phyloP scores from a whole-genome alignment of 1,139 yeast genomes.

The Eremothecium gossypii region DNA sequence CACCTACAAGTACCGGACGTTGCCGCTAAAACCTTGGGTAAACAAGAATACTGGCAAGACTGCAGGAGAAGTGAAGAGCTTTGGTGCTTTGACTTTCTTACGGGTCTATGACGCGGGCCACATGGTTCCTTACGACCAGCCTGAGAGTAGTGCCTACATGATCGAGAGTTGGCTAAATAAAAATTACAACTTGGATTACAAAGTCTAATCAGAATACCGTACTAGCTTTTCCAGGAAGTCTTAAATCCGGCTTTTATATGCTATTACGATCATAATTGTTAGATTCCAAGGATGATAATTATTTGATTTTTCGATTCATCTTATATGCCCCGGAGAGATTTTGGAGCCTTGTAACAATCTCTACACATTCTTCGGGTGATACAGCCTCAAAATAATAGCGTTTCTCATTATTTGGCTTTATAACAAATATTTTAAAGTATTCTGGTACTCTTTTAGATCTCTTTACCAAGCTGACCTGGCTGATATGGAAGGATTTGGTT shows the following conservation, averaged over 20 bases:
- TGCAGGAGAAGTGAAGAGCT: constrained; percentile 46
- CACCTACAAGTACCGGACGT: constrained; percentile 34
- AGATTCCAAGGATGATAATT: too few relatives aligned
- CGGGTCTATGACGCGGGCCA: constrained; percentile 57
- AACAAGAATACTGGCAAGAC: constrained; percentile 32
- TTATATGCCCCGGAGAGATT: constrained; percentile 45
- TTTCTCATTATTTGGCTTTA: constrained; percentile 56
- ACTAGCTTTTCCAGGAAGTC: too few relatives aligned
- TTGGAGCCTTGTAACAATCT: constrained; percentile 60
- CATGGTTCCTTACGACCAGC: constrained; percentile 72
- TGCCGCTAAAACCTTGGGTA: constrained; percentile 36
- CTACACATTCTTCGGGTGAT: constrained; percentile 52
- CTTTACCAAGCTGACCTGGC: constrained; percentile 67
- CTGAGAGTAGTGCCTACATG: constrained; percentile 58
- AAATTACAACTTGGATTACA: constrained; percentile 1
- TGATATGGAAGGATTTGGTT: constrained; percentile 79
- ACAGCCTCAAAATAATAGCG: constrained; percentile 82
- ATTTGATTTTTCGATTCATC: constrained; percentile 26
- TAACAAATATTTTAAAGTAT: constrained; percentile 76
- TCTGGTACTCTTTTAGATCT: constrained; percentile 70
- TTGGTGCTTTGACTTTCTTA: constrained; percentile 45
- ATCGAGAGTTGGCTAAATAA: constrained; percentile 61
- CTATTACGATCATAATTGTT: too few relatives aligned
- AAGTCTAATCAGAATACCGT: not conserved
- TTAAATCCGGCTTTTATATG: too few relatives aligned